Evolutionary conservation across 1,284 basidiomycete species (phyloP), one percentile per base, ranked within the genome.

Genomic region (Malassezia caprae): DNA sequence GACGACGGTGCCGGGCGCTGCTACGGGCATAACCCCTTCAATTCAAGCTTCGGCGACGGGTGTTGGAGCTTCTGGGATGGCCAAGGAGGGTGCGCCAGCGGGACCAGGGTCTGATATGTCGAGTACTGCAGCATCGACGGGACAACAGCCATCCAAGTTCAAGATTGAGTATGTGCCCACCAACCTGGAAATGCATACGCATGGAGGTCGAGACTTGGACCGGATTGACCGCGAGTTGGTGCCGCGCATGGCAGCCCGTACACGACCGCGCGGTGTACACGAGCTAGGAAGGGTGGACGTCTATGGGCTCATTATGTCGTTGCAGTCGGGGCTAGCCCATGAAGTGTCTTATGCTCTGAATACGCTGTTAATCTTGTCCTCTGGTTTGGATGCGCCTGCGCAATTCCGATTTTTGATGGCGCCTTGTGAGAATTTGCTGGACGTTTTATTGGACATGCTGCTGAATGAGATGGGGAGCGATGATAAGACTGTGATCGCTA

Each of bases 281-380:
- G 89, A 86, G 62, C 88, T 84, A 81, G 77, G 88, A 17, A 80
- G 80, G 10, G 83, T 98, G 49, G 90, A 96, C 65, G 83, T 96
- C 49, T 88, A 91, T 69, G 83, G 83, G 8, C 79, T 98, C 48
- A 85, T 84, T 34, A 85, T 98, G 84, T 88, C 88, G 28, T 76
- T 98, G 48, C 84, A 90, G 34, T 93, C 88, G 31, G 80, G 91
- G 34, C 77, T 96, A 37, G 82, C 84, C 3, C 80, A 81, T 40
- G 91, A 98, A 72, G 77, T 94, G 40, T 84, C 88, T 3, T 96
- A 93, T 73, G 88, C 87, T 4, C 77, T 98, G 63, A 90, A 90
- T 24, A 88, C 88, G 1, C 79, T 96, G 62, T 84, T 84, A n/a
- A 79, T 96, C 68, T 78, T 98, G 52, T 85, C 86, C 3, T 83